These are phyloP conservation scores for Nothophoma quercina DNA, from an alignment of 2,329 filamentous ascomycete species.

Conservation along the genomic window DNA sequence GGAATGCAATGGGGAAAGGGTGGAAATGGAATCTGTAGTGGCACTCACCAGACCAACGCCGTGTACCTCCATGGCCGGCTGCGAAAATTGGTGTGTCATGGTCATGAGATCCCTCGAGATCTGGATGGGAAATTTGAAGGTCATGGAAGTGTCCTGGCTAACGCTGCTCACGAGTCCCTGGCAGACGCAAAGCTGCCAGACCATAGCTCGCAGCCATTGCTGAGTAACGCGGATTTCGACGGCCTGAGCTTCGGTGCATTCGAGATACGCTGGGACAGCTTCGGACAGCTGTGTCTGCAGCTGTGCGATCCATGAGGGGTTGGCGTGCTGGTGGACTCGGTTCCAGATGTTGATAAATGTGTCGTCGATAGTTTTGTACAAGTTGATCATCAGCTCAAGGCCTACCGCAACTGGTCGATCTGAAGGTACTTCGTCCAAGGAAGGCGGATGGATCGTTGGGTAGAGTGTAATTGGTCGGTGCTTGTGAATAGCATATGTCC, in stretches of 20 bases:
- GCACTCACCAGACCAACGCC: constrained; percentile 73
- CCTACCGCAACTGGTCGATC: constrained; percentile 65
- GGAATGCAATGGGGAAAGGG: constrained; percentile 17
- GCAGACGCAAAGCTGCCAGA: constrained; percentile 75
- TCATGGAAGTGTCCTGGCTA: constrained; percentile 66
- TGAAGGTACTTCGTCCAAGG: constrained; percentile 58
- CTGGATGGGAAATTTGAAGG: constrained; percentile 67
- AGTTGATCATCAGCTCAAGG: constrained; percentile 66
- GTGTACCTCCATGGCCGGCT: constrained; percentile 76
- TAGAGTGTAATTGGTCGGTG: constrained; percentile 69
- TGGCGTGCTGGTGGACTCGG: constrained; percentile 58
- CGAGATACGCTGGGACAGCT: constrained; percentile 63
- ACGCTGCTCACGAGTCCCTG: constrained; percentile 69
- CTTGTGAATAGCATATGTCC: constrained; percentile 69
- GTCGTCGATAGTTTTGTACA: constrained; percentile 70
- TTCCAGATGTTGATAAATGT: constrained; percentile 71
- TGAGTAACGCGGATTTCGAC: constrained; percentile 74
- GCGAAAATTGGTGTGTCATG: constrained; percentile 75
- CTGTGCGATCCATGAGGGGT: constrained; percentile 55
- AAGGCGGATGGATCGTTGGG: constrained; percentile 64
- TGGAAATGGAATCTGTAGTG: constrained; percentile 14
- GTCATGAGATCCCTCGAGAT: constrained; percentile 66
- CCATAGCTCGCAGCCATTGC: constrained; percentile 73
- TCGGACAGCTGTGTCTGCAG: constrained; percentile 61
- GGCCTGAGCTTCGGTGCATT: constrained; percentile 70